A percentile compares a stretch with the other conserved stretches of the same genome.
phyloP scores from a whole-genome alignment of 129 eudicot genomes.

The Tagetes erecta region DNA sequence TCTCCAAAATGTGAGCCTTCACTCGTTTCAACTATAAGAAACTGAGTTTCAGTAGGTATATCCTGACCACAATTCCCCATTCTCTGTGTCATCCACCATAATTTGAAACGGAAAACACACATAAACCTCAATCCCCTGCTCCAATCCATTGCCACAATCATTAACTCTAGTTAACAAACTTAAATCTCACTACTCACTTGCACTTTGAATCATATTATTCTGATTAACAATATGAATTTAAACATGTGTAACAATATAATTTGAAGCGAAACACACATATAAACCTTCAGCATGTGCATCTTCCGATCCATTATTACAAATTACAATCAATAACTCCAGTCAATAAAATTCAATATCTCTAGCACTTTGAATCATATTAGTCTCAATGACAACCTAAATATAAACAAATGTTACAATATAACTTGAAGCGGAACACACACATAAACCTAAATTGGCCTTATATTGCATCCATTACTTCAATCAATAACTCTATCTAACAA shows the following conservation, averaged over 20 bases:
- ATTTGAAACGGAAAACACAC: constrained; percentile 81
- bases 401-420: background rate
- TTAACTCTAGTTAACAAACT: constrained; percentile 7
- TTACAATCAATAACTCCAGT: background rate
- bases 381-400: background rate
- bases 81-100: constrained; percentile 98
- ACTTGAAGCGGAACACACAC: background rate
- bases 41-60: constrained; percentile 83
- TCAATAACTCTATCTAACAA: background rate
- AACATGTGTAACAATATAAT: background rate
- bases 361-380: background rate
- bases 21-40: constrained; percentile 61
- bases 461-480: background rate
- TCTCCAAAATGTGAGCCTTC: constrained; percentile 53
- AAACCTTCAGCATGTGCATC: background rate
- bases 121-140: constrained; percentile 79
- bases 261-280: background rate
- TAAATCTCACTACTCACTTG: background rate
- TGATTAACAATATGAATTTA: background rate
- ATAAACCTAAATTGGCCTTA: background rate
- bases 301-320: too few species aligned
- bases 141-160: background rate
- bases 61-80: constrained; percentile 85
- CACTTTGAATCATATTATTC: background rate
- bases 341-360: background rate